Conservation (phyloP, 2,329 filamentous ascomycete genomes). For the Cytospora piceicola region DNA sequence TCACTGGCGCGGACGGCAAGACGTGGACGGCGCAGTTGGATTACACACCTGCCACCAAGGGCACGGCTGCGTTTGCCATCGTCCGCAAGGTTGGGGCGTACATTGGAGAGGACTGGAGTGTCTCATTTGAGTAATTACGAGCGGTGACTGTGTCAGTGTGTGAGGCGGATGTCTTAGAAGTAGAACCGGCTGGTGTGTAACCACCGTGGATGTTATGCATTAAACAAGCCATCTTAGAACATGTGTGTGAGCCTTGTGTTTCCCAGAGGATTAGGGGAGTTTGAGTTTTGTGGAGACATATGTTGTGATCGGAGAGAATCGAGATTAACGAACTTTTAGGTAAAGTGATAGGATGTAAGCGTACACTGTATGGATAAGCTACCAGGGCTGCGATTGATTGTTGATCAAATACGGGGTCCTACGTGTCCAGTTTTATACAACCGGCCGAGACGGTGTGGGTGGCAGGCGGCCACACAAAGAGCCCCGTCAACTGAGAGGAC, state of each 20-base stretch:
- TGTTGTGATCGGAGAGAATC: background rate
- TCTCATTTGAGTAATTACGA: conserved; percentile 41
- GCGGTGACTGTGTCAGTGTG: background rate
- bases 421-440: background rate
- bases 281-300: background rate
- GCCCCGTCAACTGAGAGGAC: background rate
- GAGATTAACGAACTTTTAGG: background rate
- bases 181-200: conserved; percentile 4
- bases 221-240: background rate
- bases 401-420: background rate
- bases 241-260: conserved; percentile 8
- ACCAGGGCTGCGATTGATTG: background rate
- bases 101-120: conserved; percentile 59
- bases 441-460: conserved; percentile 3
- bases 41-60: conserved; percentile 56
- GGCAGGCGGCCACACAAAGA: background rate
- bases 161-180: background rate
- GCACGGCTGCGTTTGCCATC: conserved; percentile 55
- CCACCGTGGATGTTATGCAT: conserved; percentile 7
- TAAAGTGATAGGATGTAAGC: background rate
- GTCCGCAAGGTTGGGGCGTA: conserved; percentile 55
- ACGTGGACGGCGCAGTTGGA: conserved; percentile 63
- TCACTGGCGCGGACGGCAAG: conserved; percentile 54
- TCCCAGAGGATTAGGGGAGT: background rate
- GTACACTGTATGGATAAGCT: background rate